phyloP scores from a whole-genome alignment of 1,139 yeast species.

The Hyphopichia khmerensis region DNA sequence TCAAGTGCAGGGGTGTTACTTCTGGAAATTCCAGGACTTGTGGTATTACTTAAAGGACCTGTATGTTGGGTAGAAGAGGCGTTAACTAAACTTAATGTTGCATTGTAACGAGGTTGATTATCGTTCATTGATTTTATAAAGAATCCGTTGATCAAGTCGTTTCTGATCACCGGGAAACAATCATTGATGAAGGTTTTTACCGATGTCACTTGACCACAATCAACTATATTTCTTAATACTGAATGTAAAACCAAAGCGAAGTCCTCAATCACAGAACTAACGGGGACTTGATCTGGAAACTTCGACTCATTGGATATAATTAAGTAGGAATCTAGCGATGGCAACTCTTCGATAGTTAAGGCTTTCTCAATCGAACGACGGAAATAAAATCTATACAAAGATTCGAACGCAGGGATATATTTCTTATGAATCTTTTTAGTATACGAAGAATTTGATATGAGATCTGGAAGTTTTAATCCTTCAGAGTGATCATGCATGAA shows the following conservation, averaged over 20 bases:
- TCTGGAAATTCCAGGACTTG: slow-evolving; percentile 29
- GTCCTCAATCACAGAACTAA: slow-evolving; percentile 87
- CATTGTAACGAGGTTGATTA: slow-evolving; percentile 52
- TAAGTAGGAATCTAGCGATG: slow-evolving; percentile 40
- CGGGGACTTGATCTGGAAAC: slow-evolving; percentile 58
- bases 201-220: slow-evolving; percentile 58
- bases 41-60: slow-evolving; percentile 11
- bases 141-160: slow-evolving; percentile 40
- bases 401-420: slow-evolving; percentile 62
- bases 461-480: slow-evolving; percentile 43
- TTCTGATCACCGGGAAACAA: slow-evolving; percentile 29
- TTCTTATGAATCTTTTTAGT: slow-evolving; percentile 54
- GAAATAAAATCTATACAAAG: slow-evolving; percentile 63
- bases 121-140: slow-evolving; percentile 53
- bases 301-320: slow-evolving; percentile 9
- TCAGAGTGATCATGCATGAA: slow-evolving; percentile 8
- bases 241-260: slow-evolving; percentile 69
- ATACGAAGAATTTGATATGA: slow-evolving; percentile 62
- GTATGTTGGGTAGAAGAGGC: slow-evolving; percentile 16
- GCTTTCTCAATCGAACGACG: slow-evolving; percentile 83
- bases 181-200: slow-evolving; percentile 50
- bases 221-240: slow-evolving; percentile 57
- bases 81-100: slow-evolving; percentile 29
- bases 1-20: slow-evolving; percentile 39
- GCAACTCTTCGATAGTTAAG: slow-evolving; percentile 74